Percentiles rank a stretch among this genome's conserved stretches.
These are phyloP conservation scores for Prototheca wickerhamii DNA, from an alignment of 163 green algal genomes.

Conservation along the genomic window DNA sequence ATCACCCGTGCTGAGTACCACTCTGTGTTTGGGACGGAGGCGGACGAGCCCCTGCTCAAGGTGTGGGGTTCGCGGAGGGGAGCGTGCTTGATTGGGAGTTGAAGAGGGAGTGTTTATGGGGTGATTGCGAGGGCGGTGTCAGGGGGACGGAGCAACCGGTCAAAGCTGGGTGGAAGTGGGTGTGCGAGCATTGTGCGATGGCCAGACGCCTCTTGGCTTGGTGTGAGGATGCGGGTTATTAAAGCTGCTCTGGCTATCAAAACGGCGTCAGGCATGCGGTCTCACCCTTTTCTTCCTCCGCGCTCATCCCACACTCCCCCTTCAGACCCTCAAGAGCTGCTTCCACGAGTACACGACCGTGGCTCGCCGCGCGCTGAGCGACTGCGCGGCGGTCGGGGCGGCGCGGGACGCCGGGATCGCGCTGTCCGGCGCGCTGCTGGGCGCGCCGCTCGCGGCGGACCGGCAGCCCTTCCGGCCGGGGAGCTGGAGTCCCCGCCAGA, in stretches of 20 bases:
- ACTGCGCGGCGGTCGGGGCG: constrained; percentile 21
- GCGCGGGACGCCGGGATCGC: constrained; percentile 14
- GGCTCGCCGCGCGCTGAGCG: constrained; percentile 17
- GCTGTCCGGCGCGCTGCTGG: constrained; percentile 1
- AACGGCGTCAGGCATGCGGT: too few relatives aligned
- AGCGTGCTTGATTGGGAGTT: not conserved
- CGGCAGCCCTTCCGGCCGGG: not conserved
- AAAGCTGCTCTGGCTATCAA: too few relatives aligned
- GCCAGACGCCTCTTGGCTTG: too few relatives aligned
- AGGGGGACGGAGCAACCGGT: too few relatives aligned
- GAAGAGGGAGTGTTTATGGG: not conserved
- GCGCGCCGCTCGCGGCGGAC: not conserved
- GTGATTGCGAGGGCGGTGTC: not conserved
- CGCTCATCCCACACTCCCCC: too few relatives aligned
- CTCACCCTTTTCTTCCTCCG: too few relatives aligned
- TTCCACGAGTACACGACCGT: not conserved
- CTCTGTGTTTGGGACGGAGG: constrained; percentile 30
- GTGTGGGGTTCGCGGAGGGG: not conserved
- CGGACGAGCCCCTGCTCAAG: constrained; percentile 29
- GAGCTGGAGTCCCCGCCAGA: constrained; percentile 47
- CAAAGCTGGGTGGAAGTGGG: too few relatives aligned
- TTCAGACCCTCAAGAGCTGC: too few relatives aligned
- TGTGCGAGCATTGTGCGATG: too few relatives aligned
- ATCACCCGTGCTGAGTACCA: constrained; percentile 24
- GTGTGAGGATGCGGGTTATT: too few relatives aligned